Evolutionary conservation across 805 yeast species (phyloP).

Genomic region (Cyberlindnera maclurae): DNA sequence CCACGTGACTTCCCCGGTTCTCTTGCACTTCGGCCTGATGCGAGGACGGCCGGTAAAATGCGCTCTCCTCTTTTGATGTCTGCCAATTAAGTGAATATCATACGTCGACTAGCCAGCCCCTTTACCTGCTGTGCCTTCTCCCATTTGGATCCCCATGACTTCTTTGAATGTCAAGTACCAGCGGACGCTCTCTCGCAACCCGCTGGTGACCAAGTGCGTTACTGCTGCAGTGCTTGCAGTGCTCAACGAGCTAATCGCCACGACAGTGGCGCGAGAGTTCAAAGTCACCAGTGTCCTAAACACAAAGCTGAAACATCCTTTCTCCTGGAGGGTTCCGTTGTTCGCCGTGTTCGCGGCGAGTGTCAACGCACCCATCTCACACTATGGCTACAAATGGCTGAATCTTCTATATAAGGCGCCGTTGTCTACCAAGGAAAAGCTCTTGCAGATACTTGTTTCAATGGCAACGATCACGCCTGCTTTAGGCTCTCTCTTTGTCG

Average conservation of each 20-base stretch:
- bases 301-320: conserved; percentile 18
- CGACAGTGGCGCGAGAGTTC: conserved; percentile 41
- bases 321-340: conserved; percentile 35
- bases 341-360: conserved; percentile 51
- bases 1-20: background rate
- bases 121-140: too few species aligned
- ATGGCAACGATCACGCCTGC: conserved; percentile 51
- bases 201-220: conserved; percentile 50
- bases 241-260: conserved; percentile 52
- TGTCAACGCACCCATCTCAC: conserved; percentile 53
- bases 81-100: too few species aligned
- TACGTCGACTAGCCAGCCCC: too few species aligned
- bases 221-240: conserved; percentile 51
- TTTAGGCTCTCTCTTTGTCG: conserved; percentile 39
- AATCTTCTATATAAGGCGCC: conserved; percentile 39
- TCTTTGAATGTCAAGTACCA: conserved; percentile 27
- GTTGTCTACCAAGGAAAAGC: conserved; percentile 30
- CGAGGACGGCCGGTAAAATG: conserved; percentile 5
- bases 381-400: conserved; percentile 41
- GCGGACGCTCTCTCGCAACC: conserved; percentile 35
- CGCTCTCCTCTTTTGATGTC: background rate
- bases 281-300: conserved; percentile 17
- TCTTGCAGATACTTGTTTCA: conserved; percentile 44
- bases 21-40: too few species aligned
- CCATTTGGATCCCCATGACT: too few species aligned